Evolutionary conservation across 139 green algal genomes (phyloP).

Genomic region (Gonium pectorale): DNA sequence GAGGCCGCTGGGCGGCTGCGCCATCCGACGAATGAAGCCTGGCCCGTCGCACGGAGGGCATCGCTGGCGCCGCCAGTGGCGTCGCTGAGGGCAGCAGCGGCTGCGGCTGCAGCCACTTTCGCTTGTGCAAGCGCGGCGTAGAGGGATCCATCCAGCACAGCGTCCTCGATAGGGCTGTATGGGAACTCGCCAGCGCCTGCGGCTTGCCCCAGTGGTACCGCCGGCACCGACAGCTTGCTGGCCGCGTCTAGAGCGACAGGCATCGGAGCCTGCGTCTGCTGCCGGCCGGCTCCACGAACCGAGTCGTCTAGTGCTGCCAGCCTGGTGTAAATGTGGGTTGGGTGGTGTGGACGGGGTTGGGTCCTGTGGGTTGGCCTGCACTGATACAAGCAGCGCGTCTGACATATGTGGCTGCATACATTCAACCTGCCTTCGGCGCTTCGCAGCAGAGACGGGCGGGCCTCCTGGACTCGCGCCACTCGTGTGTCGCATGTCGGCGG

Average conservation of each 20-base stretch:
- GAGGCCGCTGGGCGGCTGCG: no score
- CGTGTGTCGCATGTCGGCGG: no score
- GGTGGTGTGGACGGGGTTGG: no score
- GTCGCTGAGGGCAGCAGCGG: no score
- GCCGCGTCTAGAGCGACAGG: no score
- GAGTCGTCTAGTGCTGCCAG: slow-evolving; percentile 11
- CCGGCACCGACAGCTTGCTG: not conserved
- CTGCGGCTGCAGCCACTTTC: not conserved
- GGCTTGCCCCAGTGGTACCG: not conserved
- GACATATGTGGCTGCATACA: no score
- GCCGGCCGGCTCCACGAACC: not conserved
- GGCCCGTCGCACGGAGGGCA: no score
- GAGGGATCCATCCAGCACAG: not conserved
- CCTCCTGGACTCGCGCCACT: slow-evolving; percentile 13
- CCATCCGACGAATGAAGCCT: no score
- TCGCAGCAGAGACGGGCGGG: not conserved
- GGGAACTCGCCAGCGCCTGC: slow-evolving; percentile 15
- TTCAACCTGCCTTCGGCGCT: slow-evolving; percentile 6
- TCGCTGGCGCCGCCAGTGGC: no score
- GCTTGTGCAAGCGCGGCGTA: slow-evolving; percentile 1
- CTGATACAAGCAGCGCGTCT: no score
- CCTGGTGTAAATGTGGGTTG: not conserved
- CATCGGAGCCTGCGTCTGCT: not conserved
- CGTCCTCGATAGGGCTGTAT: slow-evolving; percentile 20
- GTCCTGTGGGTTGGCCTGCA: no score